These are phyloP conservation scores for Thielaviopsis ethacetica DNA, from an alignment of 2,329 filamentous ascomycete genomes.

Conservation along the genomic window DNA sequence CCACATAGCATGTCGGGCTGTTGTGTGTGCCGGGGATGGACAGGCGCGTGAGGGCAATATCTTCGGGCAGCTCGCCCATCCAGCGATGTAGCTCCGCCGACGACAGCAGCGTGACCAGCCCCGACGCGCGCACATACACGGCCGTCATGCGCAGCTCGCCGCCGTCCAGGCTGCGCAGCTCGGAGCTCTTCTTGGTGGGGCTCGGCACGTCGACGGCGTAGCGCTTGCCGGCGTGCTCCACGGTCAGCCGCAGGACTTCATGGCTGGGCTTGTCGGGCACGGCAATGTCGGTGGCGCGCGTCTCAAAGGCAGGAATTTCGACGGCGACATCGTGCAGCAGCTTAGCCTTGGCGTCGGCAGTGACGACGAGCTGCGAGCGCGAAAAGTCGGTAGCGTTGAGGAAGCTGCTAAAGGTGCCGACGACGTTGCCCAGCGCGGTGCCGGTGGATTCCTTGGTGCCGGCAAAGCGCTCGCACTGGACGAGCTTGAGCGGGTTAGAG, in stretches of 20 bases:
- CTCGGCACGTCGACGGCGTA: constrained; percentile 63
- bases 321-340: constrained; percentile 46
- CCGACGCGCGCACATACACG: constrained; percentile 39
- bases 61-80: constrained; percentile 64
- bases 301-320: constrained; percentile 50
- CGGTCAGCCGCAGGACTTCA: constrained; percentile 58
- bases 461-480: constrained; percentile 57
- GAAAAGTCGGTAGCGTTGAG: constrained; percentile 25
- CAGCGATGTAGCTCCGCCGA: constrained; percentile 54
- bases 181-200: constrained; percentile 38
- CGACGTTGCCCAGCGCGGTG: constrained; percentile 29
- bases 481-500: constrained; percentile 53
- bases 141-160: constrained; percentile 45
- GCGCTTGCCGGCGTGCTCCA: constrained; percentile 37
- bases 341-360: constrained; percentile 37
- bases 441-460: constrained; percentile 26
- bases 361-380: constrained; percentile 22
- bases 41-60: constrained; percentile 59
- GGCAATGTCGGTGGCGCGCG: constrained; percentile 40
- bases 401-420: constrained; percentile 26
- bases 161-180: constrained; percentile 39
- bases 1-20: constrained; percentile 67
- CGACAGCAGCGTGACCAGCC: constrained; percentile 47
- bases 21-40: constrained; percentile 96
- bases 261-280: constrained; percentile 41